Evolutionary conservation across 306 rosid genomes (phyloP).

Genomic region (Pachyrhizus erosus): DNA sequence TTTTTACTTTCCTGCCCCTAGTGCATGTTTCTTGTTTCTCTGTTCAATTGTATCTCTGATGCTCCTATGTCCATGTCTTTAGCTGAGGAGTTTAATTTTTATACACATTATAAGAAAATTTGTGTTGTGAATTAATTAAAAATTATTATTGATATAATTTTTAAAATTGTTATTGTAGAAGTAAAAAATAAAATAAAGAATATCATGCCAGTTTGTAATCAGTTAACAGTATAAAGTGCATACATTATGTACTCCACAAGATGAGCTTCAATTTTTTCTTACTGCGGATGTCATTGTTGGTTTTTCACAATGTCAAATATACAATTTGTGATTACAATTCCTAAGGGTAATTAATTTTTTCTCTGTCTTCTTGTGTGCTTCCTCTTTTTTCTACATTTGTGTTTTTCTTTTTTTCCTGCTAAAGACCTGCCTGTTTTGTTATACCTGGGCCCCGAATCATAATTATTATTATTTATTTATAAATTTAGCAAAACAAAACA

Average conservation of each 20-base stretch:
- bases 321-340: conserved; percentile 11
- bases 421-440: not conserved
- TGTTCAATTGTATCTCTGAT: not conserved
- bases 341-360: not conserved
- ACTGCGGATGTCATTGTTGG: not conserved
- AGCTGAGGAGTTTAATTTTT: not conserved
- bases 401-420: not conserved
- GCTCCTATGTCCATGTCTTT: not conserved
- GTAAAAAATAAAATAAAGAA: no score
- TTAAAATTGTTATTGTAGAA: not conserved
- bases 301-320: not conserved
- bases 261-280: not conserved
- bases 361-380: not conserved
- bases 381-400: not conserved
- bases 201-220: not conserved
- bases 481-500: not conserved
- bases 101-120: not conserved
- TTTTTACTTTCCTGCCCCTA: not conserved
- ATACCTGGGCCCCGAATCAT: not conserved
- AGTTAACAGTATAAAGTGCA: not conserved
- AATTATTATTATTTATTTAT: not conserved
- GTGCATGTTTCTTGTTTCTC: not conserved
- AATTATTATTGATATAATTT: not conserved
- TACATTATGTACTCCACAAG: not conserved
- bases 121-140: not conserved